A percentile compares a stretch with the other conserved stretches of the same genome.
Conservation (phyloP, 2,329 filamentous ascomycete species). For the Fusarium keratoplasticum region DNA sequence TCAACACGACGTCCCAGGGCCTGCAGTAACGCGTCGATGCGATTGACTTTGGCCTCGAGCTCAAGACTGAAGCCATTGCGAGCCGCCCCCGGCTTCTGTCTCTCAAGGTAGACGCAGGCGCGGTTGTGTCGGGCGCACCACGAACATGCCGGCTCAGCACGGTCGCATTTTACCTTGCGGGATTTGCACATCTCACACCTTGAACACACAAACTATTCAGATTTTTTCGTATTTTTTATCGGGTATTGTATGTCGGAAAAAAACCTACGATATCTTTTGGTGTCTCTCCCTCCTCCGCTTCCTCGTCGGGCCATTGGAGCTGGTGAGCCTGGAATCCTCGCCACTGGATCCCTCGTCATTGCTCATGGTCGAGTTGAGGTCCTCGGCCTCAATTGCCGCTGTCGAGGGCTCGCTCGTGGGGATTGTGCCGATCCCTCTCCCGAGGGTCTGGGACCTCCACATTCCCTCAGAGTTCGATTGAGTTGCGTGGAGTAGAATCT, state of each 20-base stretch:
- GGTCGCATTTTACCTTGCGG: slow-evolving; percentile 62
- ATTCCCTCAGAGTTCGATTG: slow-evolving; percentile 19
- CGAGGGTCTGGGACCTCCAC: slow-evolving; percentile 45
- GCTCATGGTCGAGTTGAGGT: slow-evolving; percentile 50
- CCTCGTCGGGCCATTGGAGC: slow-evolving; percentile 43
- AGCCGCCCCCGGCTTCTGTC: slow-evolving; percentile 75
- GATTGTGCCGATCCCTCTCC: slow-evolving; percentile 42
- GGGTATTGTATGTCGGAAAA: slow-evolving; percentile 2
- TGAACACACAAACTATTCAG: background rate
- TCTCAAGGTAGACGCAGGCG: slow-evolving; percentile 75
- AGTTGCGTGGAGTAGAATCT: slow-evolving; percentile 21
- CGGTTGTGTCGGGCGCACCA: slow-evolving; percentile 78
- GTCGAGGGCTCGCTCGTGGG: slow-evolving; percentile 41
- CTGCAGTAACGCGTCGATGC: slow-evolving; percentile 60
- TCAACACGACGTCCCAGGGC: slow-evolving; percentile 56
- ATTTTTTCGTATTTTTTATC: background rate
- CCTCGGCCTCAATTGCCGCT: slow-evolving; percentile 50
- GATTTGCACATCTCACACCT: slow-evolving; percentile 60
- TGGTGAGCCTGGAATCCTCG: slow-evolving; percentile 46
- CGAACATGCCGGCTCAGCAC: slow-evolving; percentile 71
- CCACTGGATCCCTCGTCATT: slow-evolving; percentile 53
- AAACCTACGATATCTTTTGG: slow-evolving; percentile 56
- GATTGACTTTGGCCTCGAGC: slow-evolving; percentile 66
- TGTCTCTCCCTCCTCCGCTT: slow-evolving; percentile 56
- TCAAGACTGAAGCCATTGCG: slow-evolving; percentile 72